These are phyloP conservation scores for Dictyostelium intermedium DNA, from an alignment of 78 protist genomes.

Conservation along the genomic window DNA sequence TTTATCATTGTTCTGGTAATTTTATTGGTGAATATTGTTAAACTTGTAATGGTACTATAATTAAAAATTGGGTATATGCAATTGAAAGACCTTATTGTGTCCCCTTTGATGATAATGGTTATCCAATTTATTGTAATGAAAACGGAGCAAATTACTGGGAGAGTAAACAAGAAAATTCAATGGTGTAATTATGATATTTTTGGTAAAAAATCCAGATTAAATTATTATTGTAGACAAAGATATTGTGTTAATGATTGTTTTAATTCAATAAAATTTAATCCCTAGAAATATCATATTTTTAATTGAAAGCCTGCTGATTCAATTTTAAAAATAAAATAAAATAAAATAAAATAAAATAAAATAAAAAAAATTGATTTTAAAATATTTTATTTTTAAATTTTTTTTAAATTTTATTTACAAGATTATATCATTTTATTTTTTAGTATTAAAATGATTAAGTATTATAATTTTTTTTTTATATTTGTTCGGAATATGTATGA, in stretches of 20 bases:
- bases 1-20: not conserved
- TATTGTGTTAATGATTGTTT: not conserved
- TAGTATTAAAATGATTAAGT: not conserved
- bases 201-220: not conserved
- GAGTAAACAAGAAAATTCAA: not conserved
- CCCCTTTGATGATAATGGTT: not conserved
- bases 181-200: not conserved
- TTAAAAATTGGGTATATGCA: not conserved
- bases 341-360: not conserved
- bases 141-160: not conserved
- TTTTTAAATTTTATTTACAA: not conserved
- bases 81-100: not conserved
- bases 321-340: not conserved
- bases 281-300: not conserved
- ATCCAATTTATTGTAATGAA: not conserved
- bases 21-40: not conserved
- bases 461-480: not conserved
- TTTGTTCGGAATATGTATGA: not conserved
- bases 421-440: not conserved
- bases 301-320: not conserved
- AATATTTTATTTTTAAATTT: too few species aligned
- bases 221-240: not conserved
- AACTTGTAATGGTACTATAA: not conserved
- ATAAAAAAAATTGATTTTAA: too few species aligned
- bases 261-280: not conserved